phyloP scores from a whole-genome alignment of 164 flowering plant genomes.

The Macadamia tetraphylla region DNA sequence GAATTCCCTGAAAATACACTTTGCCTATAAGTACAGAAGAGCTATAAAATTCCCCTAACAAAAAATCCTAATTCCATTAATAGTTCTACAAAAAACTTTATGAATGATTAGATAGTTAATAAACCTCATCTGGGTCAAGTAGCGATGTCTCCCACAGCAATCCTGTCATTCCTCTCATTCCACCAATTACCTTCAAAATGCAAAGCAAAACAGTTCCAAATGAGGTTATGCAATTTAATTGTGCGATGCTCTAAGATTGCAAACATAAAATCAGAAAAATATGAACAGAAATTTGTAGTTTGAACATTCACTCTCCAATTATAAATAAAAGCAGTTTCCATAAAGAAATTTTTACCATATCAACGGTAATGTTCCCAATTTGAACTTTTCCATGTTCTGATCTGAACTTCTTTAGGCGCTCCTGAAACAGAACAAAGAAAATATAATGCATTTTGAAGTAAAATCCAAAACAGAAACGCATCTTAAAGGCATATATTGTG shows the following conservation, averaged over 20 bases:
- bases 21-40: not conserved
- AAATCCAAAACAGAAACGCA: not conserved
- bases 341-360: constrained; percentile 58
- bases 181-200: constrained; percentile 42
- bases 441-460: not conserved
- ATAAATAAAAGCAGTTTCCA: not conserved
- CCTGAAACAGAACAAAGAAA: constrained; percentile 39
- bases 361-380: constrained; percentile 86
- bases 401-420: constrained; percentile 86
- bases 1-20: constrained; percentile 65
- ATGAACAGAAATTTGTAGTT: not conserved
- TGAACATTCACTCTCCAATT: not conserved
- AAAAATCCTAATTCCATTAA: not conserved
- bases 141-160: constrained; percentile 91
- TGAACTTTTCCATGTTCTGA: constrained; percentile 85
- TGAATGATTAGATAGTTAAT: too few relatives aligned
- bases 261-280: not conserved
- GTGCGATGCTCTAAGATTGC: not conserved
- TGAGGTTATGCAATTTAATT: too few relatives aligned
- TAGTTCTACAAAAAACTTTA: not conserved
- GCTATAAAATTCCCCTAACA: too few relatives aligned
- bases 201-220: too few relatives aligned
- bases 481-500: not conserved
- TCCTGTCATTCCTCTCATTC: constrained; percentile 99
- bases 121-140: constrained; percentile 65